These are phyloP conservation scores for Sphagnum magellanicum DNA, from an alignment of 228 moss, liverwort and hornwort species.

Conservation along the genomic window DNA sequence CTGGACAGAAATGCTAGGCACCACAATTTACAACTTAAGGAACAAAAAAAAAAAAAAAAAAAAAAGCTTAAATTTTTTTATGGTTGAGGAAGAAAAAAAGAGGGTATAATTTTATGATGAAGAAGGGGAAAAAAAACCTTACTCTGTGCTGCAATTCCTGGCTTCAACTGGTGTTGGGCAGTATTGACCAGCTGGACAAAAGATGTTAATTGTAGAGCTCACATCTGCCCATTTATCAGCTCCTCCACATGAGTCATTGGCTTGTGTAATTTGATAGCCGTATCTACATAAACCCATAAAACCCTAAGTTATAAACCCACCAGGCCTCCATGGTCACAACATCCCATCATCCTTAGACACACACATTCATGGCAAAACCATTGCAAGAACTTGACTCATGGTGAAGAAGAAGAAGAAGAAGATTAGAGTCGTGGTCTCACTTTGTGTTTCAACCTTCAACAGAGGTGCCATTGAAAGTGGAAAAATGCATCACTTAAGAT, in stretches of 20 bases:
- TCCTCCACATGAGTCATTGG: slow-evolving; percentile 19
- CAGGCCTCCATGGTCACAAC: background rate
- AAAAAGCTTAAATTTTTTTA: too few relatives aligned
- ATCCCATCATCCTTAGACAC: background rate
- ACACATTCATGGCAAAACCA: background rate
- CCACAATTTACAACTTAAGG: too few relatives aligned
- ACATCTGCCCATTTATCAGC: slow-evolving; percentile 32
- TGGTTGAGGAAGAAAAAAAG: too few relatives aligned
- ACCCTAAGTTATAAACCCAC: background rate
- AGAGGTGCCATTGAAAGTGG: background rate
- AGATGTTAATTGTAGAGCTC: slow-evolving; percentile 6
- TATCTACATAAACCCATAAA: slow-evolving; percentile 15
- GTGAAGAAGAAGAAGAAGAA: too few relatives aligned
- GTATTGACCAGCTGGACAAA: slow-evolving; percentile 20
- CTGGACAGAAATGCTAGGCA: too few relatives aligned
- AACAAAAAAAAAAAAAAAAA: too few relatives aligned
- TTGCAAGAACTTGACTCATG: background rate
- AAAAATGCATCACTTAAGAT: background rate
- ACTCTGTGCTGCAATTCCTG: slow-evolving; percentile 19
- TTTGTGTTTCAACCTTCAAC: background rate
- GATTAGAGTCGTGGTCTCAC: background rate
- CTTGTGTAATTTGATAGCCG: slow-evolving; percentile 16
- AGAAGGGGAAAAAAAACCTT: background rate
- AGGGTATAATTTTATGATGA: too few relatives aligned
- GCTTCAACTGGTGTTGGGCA: slow-evolving; percentile 24